A percentile compares a stretch with the other conserved stretches of the same genome.
phyloP scores from a whole-genome alignment of 805 yeast species.

The Sugiyamaella smithiae region DNA sequence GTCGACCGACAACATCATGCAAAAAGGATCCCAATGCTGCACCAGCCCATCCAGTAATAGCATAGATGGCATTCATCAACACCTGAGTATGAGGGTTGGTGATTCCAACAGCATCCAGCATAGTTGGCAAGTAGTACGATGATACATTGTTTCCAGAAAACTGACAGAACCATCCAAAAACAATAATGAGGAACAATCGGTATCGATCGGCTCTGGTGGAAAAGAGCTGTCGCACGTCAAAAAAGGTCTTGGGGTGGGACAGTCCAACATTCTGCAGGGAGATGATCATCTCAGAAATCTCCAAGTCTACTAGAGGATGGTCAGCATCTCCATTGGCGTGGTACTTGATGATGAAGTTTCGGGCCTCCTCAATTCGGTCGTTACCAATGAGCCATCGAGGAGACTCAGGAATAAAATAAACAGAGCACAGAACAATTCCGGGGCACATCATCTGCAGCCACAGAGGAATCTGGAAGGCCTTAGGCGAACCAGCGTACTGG shows the following conservation, averaged over 20 bases:
- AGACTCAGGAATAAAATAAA: slow-evolving; percentile 39
- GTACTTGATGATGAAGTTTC: slow-evolving; percentile 31
- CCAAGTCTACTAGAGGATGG: slow-evolving; percentile 12
- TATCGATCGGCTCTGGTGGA: slow-evolving; percentile 14
- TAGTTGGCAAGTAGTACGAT: slow-evolving; percentile 16
- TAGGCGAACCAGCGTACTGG: background rate
- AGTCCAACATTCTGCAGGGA: slow-evolving; percentile 12
- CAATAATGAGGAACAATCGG: slow-evolving; percentile 15
- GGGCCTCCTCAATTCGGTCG: slow-evolving; percentile 48
- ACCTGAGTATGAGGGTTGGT: slow-evolving; percentile 4
- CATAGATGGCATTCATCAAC: slow-evolving; percentile 10
- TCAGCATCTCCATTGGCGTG: slow-evolving; percentile 27
- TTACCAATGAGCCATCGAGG: slow-evolving; percentile 46
- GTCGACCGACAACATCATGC: slow-evolving; percentile 31
- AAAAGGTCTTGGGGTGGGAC: slow-evolving; percentile 11
- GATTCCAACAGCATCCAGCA: slow-evolving; percentile 13
- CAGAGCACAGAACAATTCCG: slow-evolving; percentile 31
- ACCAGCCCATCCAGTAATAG: slow-evolving; percentile 11
- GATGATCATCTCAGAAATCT: slow-evolving; percentile 14
- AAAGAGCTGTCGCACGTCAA: slow-evolving; percentile 14
- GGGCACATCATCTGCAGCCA: slow-evolving; percentile 19
- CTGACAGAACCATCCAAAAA: slow-evolving; percentile 13
- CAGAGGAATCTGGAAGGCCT: slow-evolving; percentile 11
- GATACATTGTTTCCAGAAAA: slow-evolving; percentile 13
- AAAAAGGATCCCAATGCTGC: slow-evolving; percentile 24